A percentile compares a stretch with the other conserved stretches of the same genome.
Evolutionary conservation across 2,329 filamentous ascomycete species (phyloP).

Genomic region (Fusarium annulatum): DNA sequence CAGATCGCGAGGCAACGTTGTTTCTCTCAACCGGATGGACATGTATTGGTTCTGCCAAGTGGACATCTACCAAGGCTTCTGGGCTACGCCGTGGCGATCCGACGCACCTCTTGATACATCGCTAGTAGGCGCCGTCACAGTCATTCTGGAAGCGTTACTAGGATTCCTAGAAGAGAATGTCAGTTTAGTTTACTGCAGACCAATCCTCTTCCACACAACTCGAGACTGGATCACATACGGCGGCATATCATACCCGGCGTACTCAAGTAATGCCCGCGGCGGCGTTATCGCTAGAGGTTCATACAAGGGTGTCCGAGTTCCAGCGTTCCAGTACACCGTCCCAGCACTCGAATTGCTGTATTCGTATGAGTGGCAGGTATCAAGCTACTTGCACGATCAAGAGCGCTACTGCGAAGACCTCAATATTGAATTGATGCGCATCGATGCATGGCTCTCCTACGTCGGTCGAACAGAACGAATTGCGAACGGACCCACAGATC

Average conservation of each 20-base stretch:
- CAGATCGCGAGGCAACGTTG: background rate
- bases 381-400: background rate
- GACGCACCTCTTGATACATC: background rate
- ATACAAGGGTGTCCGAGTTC: background rate
- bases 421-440: background rate
- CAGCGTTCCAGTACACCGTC: background rate
- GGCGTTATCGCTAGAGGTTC: background rate
- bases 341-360: background rate
- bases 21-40: background rate
- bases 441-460: background rate
- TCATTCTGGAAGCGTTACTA: background rate
- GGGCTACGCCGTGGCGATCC: background rate
- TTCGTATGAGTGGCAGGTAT: background rate
- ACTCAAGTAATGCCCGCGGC: background rate
- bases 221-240: background rate
- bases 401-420: background rate
- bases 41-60: background rate
- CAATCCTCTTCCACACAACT: accelerated
- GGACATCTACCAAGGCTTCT: background rate
- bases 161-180: background rate
- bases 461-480: background rate
- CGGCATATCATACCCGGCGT: background rate
- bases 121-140: background rate
- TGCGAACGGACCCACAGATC: background rate
- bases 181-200: background rate